Evolutionary conservation across 2,329 filamentous ascomycete species (phyloP), one percentile per base, ranked within the genome.

Genomic region (Scolecobasidium constrictum): DNA sequence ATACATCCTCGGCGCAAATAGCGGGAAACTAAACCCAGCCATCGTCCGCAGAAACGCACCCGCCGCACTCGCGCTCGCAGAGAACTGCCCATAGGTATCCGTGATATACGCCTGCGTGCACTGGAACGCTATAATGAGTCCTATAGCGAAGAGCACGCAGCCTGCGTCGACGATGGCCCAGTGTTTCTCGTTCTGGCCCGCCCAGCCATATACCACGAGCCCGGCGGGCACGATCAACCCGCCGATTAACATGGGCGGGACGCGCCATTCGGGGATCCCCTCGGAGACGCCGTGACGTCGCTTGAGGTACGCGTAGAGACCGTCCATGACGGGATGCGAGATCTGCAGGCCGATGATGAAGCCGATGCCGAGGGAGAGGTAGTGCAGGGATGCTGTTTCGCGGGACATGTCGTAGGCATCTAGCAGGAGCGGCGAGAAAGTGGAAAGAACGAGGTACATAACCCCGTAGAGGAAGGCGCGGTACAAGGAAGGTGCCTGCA

Each of bases 1-100:
- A 46, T 71, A 72, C 68, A 75, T 53, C 52, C 66, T 62, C 0
- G 68, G 60, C 0, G 77, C 78, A 9, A 77, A 78, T 2, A 83
- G 61, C 0, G 79, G 78, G 1, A 82, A 68, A 0, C 76, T 60
- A 4, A 77, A 76, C 1, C 73, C 76, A 0, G 69, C 65, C 41
- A 79, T 58, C 2, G 68, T 73, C 19, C 74, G 62, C 21, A 78
- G 61, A 3, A 78, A 67, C 0, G 72, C 71, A 11, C 71, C 71
- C 0, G 72, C 74, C 2, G 39, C 44, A 4, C 22, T 26, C 3
- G 43, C 43, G 4, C 38, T 42, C 3, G 43, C 43, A 12, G 39
- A n/a, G 31, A 38, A 43, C 4, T 20, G 12, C 18, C 18, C 43
- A 15, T 42, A 46, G 2, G 40, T 38, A 19, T 46, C 44, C 19